Evolutionary conservation across 2,329 filamentous ascomycete genomes (phyloP), one percentile per base, ranked within the genome.

Genomic region (Coniella vitis): DNA sequence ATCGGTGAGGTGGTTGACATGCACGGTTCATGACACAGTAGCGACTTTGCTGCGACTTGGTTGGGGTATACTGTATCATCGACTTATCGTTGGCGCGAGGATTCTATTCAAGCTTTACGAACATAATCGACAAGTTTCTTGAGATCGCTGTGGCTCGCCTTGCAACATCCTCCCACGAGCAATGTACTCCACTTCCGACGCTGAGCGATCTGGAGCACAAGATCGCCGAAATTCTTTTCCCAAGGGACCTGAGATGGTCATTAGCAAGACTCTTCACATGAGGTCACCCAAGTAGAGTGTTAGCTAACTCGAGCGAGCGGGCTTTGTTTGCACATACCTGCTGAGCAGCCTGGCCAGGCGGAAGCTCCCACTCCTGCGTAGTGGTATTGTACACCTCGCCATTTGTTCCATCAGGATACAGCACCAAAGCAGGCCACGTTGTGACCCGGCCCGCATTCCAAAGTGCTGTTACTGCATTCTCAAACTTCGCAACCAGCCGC

Each of bases 341-440:
- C n/a, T 53, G 42, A 16, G 54, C 49, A 5, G 58, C 53, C 8
- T 57, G 52, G 7, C 57, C 60, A n/a, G 62, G 58, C 0, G 67
- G 68, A 1, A 67, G 49, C 54, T 74, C 75, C 83, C 83, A 87
- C 45, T 65, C 67, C 58, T 84, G 76, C 7, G 78, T 81, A 0
- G 63, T 65, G 1, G 81, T 83, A 60, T 86, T 78, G 63, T 86
- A 86, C 1, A 82, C 72, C 63, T 85, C 79, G 0, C 80, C 81
- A 40, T 80, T 81, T 1, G 83, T 85, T 0, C 83, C 83, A 60
- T 87, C 83, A 0, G 83, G 83, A 60, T 86, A 86, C 16, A 86
- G 57, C 4, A 86, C 75, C 46, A 86, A 62, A 17, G 68, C 70
- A 1, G 81, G 81, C 67, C 70, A 73, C 5, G 60, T 57, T 0